Percentiles rank a stretch among this genome's conserved stretches.
These are phyloP conservation scores for Podospora didyma DNA, from an alignment of 495 filamentous ascomycete species.

Conservation along the genomic window DNA sequence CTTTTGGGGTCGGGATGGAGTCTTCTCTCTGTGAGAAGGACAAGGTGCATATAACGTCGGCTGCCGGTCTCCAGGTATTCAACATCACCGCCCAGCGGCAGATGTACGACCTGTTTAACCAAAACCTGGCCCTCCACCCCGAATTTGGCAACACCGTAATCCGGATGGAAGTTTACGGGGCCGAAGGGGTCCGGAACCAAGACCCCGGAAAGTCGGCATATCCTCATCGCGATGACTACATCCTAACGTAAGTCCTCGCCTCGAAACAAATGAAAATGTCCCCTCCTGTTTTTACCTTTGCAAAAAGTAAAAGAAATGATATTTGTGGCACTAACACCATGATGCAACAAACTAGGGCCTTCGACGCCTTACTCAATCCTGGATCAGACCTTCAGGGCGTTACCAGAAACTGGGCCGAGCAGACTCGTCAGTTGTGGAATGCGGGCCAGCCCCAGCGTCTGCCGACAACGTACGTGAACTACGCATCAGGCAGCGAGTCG, in stretches of 20 bases:
- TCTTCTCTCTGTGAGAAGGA: constrained; percentile 21
- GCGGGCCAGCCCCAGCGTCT: too few relatives aligned
- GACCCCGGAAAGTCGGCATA: neutral
- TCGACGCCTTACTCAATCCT: too few relatives aligned
- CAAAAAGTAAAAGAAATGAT: too few relatives aligned
- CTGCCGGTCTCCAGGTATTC: constrained; percentile 27
- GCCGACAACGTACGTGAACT: constrained; percentile 39
- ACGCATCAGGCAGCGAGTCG: constrained; percentile 41
- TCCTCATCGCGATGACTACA: neutral
- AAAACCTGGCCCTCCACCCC: constrained; percentile 10
- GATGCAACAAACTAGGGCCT: too few relatives aligned
- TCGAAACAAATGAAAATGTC: neutral
- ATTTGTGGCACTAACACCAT: too few relatives aligned
- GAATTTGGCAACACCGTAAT: constrained; percentile 33
- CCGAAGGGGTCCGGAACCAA: constrained; percentile 41
- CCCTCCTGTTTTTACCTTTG: too few relatives aligned
- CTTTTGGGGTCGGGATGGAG: constrained; percentile 13
- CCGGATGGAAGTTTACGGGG: constrained; percentile 26
- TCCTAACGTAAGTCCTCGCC: neutral
- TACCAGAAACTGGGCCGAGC: too few relatives aligned
- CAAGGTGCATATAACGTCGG: constrained; percentile 45
- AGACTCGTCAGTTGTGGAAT: too few relatives aligned
- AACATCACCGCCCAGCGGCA: constrained; percentile 37
- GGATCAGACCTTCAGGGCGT: too few relatives aligned
- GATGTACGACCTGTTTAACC: constrained; percentile 37